Base-by-base conservation (phyloP, 305 asterid genomes). In the Fraxinus paxiana region DNA sequence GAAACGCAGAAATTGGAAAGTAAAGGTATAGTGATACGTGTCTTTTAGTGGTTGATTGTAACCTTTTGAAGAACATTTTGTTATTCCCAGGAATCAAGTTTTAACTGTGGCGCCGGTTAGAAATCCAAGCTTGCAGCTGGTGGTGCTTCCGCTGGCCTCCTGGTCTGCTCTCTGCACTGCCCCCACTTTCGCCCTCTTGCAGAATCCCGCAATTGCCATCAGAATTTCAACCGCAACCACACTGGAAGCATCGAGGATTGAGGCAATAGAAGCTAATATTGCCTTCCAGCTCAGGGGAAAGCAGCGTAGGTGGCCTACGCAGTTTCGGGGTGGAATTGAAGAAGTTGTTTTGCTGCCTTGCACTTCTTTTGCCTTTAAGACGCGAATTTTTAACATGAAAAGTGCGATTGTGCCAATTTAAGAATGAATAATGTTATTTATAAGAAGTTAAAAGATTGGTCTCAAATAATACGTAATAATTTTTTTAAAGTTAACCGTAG, bases 1-100 rank as follows among this genome's bases (percentile, higher is more conserved):
- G 73, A 56, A 75, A 24, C 22, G 72, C 56, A 6, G 71, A 72
- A 61, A 51, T 26, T 43, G 84, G 70, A 75, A 76, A 76, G 78
- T 20, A 30, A 12, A 46, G 41, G 71, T 13, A 46, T 28, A 43
- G 24, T 13, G 75, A 69, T 69, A 15, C 0, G 10, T 69, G 24
- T 31, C 24, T 69, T 69, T 4, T 5, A 69, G 75, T 15, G 4
- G 24, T 31, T n/a, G 24, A 30, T 28, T 30, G 38, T 69, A 69
- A 15, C 0, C 41, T 69, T 69, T 10, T 69, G 43, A 69, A 69
- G 75, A 69, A 69, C 75, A 69, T 69, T 69, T 69, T 69, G 24
- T 20, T 12, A 12, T 31, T 69, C 24, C 38, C 41, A 0, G 3
- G 3, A 69, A 69, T 69, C 75, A 69, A 69, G 5, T 30, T 28